Conservation (phyloP, 768 basidiomycete genomes). For the Tephrocybe sp. region DNA sequence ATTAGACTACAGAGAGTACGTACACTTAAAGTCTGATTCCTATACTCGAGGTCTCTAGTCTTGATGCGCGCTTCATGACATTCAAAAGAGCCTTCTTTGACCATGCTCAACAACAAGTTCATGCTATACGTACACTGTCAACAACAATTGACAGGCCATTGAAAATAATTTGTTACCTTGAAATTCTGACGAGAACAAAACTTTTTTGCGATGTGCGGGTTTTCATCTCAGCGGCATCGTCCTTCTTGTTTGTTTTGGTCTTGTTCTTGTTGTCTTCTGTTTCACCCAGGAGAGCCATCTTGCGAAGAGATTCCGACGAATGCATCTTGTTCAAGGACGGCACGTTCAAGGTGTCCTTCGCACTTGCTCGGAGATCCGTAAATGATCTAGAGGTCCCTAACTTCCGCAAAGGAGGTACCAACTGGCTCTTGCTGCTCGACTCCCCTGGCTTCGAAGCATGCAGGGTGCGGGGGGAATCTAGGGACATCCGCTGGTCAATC, state of each 20-base stretch:
- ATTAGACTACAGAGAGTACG: constrained; percentile 24
- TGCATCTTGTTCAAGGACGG: constrained; percentile 35
- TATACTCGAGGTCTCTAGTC: constrained; percentile 79
- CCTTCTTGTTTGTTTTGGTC: constrained; percentile 22
- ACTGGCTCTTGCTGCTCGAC: constrained; percentile 11
- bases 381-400: constrained; percentile 67
- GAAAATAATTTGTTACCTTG: constrained; percentile 47
- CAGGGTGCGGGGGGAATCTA: constrained; percentile 49
- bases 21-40: constrained; percentile 83
- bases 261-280: constrained; percentile 16
- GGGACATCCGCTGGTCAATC: constrained; percentile 36
- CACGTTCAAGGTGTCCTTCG: constrained; percentile 22
- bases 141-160: background rate
- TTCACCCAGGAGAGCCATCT: constrained; percentile 14
- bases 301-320: constrained; percentile 38
- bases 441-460: constrained; percentile 17
- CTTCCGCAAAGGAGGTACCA: constrained; percentile 45
- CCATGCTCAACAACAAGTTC: constrained; percentile 72
- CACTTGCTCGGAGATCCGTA: constrained; percentile 58
- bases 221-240: constrained; percentile 80
- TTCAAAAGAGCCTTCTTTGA: constrained; percentile 83
- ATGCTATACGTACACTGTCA: constrained; percentile 39
- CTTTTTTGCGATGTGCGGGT: constrained; percentile 79
- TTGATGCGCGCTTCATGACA: constrained; percentile 77
- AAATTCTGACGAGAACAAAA: constrained; percentile 76